Evolutionary conservation across 495 filamentous ascomycete species (phyloP).

Genomic region (Halenospora varia): DNA sequence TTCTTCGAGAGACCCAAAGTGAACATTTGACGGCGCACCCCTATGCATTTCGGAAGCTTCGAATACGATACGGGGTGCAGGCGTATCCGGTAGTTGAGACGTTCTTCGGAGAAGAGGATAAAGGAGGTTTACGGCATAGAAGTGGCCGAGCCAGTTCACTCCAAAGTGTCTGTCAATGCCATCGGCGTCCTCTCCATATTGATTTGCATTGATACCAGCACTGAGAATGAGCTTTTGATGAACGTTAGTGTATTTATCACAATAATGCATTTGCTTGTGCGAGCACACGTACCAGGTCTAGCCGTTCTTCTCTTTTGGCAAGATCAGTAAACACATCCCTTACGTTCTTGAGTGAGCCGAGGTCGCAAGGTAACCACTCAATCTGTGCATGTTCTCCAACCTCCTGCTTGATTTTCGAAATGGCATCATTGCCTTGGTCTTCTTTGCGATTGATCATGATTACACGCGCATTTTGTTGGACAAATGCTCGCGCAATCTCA

Average conservation of each 20-base stretch:
- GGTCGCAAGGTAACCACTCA: slow-evolving; percentile 41
- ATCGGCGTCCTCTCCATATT: slow-evolving; percentile 36
- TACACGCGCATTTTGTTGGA: slow-evolving; percentile 27
- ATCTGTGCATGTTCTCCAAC: slow-evolving; percentile 25
- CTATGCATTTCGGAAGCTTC: slow-evolving; percentile 54
- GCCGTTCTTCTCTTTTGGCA: slow-evolving; percentile 25
- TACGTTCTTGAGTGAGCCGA: slow-evolving; percentile 34
- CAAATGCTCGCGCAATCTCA: slow-evolving; percentile 28
- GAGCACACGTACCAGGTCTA: slow-evolving; percentile 29
- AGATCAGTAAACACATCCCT: slow-evolving; percentile 34
- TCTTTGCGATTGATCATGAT: slow-evolving; percentile 39
- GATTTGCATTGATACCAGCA: slow-evolving; percentile 46
- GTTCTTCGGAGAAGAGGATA: slow-evolving; percentile 40
- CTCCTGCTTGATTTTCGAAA: slow-evolving; percentile 30
- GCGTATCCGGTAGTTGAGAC: slow-evolving; percentile 20
- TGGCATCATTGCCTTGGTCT: slow-evolving; percentile 37
- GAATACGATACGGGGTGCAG: slow-evolving; percentile 41
- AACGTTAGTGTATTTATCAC: too few species aligned
- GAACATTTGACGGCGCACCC: slow-evolving; percentile 34
- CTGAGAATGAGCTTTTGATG: slow-evolving; percentile 42
- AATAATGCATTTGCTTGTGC: slow-evolving; percentile 14
- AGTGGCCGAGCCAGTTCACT: slow-evolving; percentile 47
- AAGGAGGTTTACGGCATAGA: slow-evolving; percentile 38
- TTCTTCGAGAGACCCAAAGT: slow-evolving; percentile 45
- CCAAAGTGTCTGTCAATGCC: slow-evolving; percentile 48